Evolutionary conservation across 495 filamentous ascomycete species (phyloP).

Genomic region (Penicillium mononematosum): DNA sequence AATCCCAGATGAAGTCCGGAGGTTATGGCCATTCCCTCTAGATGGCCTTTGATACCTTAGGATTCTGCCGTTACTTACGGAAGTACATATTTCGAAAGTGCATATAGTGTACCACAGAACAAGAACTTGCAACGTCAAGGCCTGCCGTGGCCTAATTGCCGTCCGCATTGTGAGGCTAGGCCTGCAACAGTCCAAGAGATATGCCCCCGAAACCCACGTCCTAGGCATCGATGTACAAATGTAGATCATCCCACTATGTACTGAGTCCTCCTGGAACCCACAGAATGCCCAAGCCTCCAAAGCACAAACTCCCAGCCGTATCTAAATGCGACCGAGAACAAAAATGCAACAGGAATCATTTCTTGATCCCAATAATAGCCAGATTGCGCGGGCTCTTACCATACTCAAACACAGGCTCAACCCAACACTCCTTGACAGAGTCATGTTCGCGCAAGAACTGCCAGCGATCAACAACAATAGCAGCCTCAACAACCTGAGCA

Average conservation of each 20-base stretch:
- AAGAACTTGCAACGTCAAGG: no score
- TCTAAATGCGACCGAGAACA: constrained; percentile 6
- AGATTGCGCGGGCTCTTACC: constrained; percentile 81
- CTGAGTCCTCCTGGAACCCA: not conserved
- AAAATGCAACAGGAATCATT: constrained; percentile 30
- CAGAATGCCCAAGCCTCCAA: not conserved
- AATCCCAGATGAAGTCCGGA: no score
- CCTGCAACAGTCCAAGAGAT: not conserved
- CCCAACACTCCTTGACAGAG: constrained; percentile 71
- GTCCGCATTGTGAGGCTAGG: no score
- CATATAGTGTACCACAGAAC: no score
- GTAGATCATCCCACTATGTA: not conserved
- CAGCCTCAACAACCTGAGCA: constrained; percentile 79
- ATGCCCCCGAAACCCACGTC: not conserved
- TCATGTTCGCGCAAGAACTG: constrained; percentile 78
- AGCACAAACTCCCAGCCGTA: constrained; percentile 14
- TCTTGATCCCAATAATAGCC: constrained; percentile 86
- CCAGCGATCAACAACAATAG: constrained; percentile 92
- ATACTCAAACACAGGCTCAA: constrained; percentile 91
- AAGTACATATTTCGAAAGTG: no score
- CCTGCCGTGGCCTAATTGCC: no score
- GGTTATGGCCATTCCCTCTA: no score
- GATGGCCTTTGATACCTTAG: no score
- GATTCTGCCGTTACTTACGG: no score
- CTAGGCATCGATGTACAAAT: not conserved